A percentile compares a stretch with the other conserved stretches of the same genome.
phyloP scores from a whole-genome alignment of 495 filamentous ascomycete species.

The Echria macrotheca region DNA sequence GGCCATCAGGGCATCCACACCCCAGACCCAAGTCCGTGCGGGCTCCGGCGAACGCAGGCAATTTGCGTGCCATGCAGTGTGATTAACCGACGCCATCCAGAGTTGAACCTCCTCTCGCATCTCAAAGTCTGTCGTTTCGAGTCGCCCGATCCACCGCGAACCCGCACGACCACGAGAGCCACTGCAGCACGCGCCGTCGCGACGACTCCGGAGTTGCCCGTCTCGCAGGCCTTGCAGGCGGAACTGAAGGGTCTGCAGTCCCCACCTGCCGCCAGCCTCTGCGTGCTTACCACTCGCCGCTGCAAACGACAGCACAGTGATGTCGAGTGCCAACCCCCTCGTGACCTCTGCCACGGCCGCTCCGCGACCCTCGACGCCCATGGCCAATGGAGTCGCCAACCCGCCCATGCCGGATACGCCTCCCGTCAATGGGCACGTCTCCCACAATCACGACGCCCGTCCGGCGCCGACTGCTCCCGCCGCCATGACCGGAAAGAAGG shows the following conservation, averaged over 20 bases:
- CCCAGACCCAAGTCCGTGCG: constrained; percentile 3
- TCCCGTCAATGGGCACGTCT: constrained; percentile 31
- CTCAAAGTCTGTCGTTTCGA: constrained; percentile 20
- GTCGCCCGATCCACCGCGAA: constrained; percentile 4
- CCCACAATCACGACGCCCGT: constrained; percentile 34
- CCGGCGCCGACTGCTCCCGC: constrained; percentile 39
- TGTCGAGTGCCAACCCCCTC: constrained; percentile 25
- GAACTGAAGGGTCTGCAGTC: constrained; percentile 9
- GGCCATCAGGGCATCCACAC: neutral
- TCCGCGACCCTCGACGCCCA: constrained; percentile 24
- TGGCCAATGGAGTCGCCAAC: constrained; percentile 22
- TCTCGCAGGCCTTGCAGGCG: too few species aligned
- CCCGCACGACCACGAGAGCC: neutral
- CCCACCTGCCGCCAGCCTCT: constrained; percentile 2
- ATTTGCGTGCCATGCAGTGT: constrained; percentile 21
- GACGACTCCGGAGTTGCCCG: too few species aligned
- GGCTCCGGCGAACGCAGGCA: constrained; percentile 17
- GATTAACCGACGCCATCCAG: constrained; percentile 26
- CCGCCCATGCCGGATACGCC: constrained; percentile 19
- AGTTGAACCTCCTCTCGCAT: constrained; percentile 13
- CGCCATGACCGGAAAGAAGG: constrained; percentile 53
- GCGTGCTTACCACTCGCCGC: too few species aligned
- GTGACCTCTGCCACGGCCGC: constrained; percentile 23
- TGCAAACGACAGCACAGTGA: constrained; percentile 9
- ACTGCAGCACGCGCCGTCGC: constrained; percentile 5